Percentiles rank a stretch among this genome's conserved stretches.
These are phyloP conservation scores for Leccinum laetum DNA, from an alignment of 1,284 basidiomycete species.

Conservation along the genomic window DNA sequence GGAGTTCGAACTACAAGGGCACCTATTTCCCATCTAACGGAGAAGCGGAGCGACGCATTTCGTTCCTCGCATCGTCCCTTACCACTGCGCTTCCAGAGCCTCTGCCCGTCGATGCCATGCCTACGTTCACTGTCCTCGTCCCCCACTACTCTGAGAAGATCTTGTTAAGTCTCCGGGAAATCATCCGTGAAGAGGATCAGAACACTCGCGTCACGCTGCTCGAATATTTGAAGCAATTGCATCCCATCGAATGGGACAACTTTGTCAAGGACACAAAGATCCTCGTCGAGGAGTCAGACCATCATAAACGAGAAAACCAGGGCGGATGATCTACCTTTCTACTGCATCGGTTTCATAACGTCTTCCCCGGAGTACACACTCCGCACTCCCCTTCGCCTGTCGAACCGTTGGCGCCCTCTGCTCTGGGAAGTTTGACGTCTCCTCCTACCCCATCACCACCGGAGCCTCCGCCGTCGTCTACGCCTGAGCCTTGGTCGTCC, in stretches of 20 bases:
- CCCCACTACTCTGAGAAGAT: conserved; percentile 99
- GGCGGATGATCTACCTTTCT: too few species aligned
- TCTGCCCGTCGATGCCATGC: conserved; percentile 94
- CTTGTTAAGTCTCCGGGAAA: conserved; percentile 89
- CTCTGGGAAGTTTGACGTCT: conserved; percentile 27
- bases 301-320: conserved; percentile 10
- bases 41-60: conserved; percentile 94
- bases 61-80: conserved; percentile 95
- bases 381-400: conserved; percentile 22
- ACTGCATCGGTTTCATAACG: too few species aligned
- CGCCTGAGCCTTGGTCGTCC: conserved; percentile 62
- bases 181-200: conserved; percentile 96
- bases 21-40: conserved; percentile 94
- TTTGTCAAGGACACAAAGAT: conserved; percentile 99
- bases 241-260: conserved; percentile 99
- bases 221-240: conserved; percentile 98
- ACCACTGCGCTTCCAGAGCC: conserved; percentile 93
- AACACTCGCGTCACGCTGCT: conserved; percentile 93
- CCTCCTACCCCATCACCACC: conserved; percentile 50
- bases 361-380: too few species aligned
- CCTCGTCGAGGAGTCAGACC: conserved; percentile 89
- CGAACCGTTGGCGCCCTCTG: conserved; percentile 18
- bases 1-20: conserved; percentile 66
- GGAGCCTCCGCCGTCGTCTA: conserved; percentile 60
- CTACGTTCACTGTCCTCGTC: conserved; percentile 94